These are phyloP conservation scores for Termitomyces bulborhizus DNA, from an alignment of 768 basidiomycete species.

Conservation along the genomic window DNA sequence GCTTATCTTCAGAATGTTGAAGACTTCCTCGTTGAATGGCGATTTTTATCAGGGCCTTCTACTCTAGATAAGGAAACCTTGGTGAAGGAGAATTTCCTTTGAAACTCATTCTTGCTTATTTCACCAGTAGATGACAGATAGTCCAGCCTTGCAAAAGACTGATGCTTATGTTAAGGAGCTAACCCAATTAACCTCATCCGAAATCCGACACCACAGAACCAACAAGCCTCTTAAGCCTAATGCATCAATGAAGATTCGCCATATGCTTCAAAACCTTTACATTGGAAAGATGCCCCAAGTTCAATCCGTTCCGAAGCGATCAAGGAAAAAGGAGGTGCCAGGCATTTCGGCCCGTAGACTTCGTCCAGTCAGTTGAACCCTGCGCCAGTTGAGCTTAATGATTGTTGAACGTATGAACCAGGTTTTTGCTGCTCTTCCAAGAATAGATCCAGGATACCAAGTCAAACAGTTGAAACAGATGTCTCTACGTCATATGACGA, in stretches of 20 bases:
- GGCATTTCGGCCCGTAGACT: background rate
- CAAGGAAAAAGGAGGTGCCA: background rate
- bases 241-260: background rate
- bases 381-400: background rate
- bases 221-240: background rate
- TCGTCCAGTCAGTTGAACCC: slow-evolving; percentile 1
- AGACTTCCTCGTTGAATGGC: slow-evolving; percentile 4
- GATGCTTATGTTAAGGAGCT: background rate
- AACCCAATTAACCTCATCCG: background rate
- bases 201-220: background rate
- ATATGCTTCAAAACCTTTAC: background rate
- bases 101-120: background rate
- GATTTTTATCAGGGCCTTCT: slow-evolving; percentile 8
- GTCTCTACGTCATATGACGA: slow-evolving; percentile 12
- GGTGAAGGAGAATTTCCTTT: background rate
- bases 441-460: slow-evolving; percentile 8
- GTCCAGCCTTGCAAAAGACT: background rate
- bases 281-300: background rate
- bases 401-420: background rate
- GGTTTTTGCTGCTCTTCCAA: slow-evolving; percentile 6
- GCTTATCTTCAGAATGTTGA: slow-evolving; percentile 8
- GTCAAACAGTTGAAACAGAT: background rate
- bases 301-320: background rate
- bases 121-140: background rate
- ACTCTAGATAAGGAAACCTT: background rate